Percentiles rank a stretch among this genome's conserved stretches.
These are phyloP conservation scores for Diaporthe capsici DNA, from an alignment of 2,329 filamentous ascomycete genomes.

Conservation along the genomic window DNA sequence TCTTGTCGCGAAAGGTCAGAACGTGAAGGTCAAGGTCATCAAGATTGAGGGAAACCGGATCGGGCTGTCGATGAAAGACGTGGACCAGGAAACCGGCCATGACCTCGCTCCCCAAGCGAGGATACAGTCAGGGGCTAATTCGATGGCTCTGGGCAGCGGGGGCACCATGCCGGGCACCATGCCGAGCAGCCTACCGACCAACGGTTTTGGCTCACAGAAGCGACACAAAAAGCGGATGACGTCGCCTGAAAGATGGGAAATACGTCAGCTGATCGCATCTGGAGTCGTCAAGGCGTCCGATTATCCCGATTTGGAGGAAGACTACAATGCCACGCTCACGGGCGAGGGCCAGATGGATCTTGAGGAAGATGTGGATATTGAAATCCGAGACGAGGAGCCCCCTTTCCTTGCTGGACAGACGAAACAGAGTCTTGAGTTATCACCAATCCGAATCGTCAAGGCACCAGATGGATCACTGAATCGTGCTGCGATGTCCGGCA, in stretches of 20 bases:
- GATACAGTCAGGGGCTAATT: slow-evolving; percentile 91
- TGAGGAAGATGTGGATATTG: slow-evolving; percentile 97
- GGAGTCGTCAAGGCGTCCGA: slow-evolving; percentile 93
- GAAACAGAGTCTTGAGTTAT: slow-evolving; percentile 94
- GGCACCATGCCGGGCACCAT: slow-evolving; percentile 46
- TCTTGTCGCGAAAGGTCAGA: slow-evolving; percentile 82
- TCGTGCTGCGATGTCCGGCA: slow-evolving; percentile 93
- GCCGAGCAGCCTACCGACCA: slow-evolving; percentile 56
- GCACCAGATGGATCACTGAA: slow-evolving; percentile 99
- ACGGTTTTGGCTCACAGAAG: slow-evolving; percentile 70
- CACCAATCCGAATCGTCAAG: slow-evolving; percentile 96
- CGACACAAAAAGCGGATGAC: slow-evolving; percentile 92
- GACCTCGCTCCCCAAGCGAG: slow-evolving; percentile 85
- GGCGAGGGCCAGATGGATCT: slow-evolving; percentile 91
- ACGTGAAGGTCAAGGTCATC: slow-evolving; percentile 92
- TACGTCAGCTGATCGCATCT: slow-evolving; percentile 94
- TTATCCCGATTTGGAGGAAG: slow-evolving; percentile 94
- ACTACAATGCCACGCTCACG: slow-evolving; percentile 88
- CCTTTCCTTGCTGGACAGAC: slow-evolving; percentile 97
- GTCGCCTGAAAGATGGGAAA: slow-evolving; percentile 97
- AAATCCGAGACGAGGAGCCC: slow-evolving; percentile 95
- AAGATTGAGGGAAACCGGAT: slow-evolving; percentile 87
- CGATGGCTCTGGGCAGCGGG: slow-evolving; percentile 77
- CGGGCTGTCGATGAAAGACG: slow-evolving; percentile 96
- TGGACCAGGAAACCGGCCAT: slow-evolving; percentile 89